These are phyloP conservation scores for Osmozyma mogii DNA, from an alignment of 805 yeast genomes.

Conservation along the genomic window DNA sequence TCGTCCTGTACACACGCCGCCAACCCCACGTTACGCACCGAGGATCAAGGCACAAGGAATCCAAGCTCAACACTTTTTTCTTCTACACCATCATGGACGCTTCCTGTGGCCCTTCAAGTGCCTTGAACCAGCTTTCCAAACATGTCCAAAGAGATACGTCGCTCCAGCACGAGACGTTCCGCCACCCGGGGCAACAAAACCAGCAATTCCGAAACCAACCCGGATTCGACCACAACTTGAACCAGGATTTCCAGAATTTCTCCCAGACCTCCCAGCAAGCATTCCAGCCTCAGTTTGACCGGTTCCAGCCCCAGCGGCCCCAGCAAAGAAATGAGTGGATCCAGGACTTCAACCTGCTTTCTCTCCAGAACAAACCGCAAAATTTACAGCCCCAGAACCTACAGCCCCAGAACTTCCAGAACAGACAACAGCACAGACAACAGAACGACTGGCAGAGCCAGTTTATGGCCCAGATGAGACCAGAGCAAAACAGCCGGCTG, in stretches of 20 bases:
- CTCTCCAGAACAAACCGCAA: conserved; percentile 3
- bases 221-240: conserved; percentile 25
- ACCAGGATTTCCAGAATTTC: conserved; percentile 33
- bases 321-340: conserved; percentile 7
- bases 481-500: conserved; percentile 4
- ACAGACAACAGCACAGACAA: neutral
- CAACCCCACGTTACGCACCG: too few relatives aligned
- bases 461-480: conserved; percentile 14
- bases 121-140: conserved; percentile 33
- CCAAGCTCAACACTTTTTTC: neutral
- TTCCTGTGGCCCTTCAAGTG: conserved; percentile 40
- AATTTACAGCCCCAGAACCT: conserved; percentile 1
- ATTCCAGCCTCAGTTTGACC: conserved; percentile 11
- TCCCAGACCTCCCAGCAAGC: too few relatives aligned
- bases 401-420: neutral
- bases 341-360: conserved; percentile 9
- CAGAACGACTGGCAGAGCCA: conserved; percentile 20
- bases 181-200: conserved; percentile 3
- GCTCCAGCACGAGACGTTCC: conserved; percentile 25
- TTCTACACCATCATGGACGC: conserved; percentile 20
- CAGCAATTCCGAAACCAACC: conserved; percentile 13
- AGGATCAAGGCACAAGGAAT: conserved; percentile 2
- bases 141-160: conserved; percentile 36
- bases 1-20: too few relatives aligned
- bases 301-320: conserved; percentile 5